These are phyloP conservation scores for Flaveria trinervia DNA, from an alignment of 129 eudicot genomes.

Conservation along the genomic window DNA sequence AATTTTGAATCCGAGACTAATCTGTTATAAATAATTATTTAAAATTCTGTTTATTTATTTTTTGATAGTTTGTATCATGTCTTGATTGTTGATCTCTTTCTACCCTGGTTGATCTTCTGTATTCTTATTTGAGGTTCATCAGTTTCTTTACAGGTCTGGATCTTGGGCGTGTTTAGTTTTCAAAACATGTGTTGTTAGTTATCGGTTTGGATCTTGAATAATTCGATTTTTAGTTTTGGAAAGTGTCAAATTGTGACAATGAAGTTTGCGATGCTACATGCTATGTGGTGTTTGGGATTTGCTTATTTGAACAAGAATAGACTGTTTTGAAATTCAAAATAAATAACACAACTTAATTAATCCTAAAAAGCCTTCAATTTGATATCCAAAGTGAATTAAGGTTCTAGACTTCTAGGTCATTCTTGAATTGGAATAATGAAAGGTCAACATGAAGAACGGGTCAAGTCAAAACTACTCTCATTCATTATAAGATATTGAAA, in stretches of 20 bases:
- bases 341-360: background rate
- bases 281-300: background rate
- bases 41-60: slow-evolving; percentile 30
- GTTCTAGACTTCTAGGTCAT: background rate
- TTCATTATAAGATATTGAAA: background rate
- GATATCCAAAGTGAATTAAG: background rate
- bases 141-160: background rate
- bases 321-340: background rate
- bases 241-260: background rate
- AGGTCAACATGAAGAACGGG: slow-evolving; percentile 5
- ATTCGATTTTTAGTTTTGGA: background rate
- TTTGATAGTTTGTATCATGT: slow-evolving; percentile 28
- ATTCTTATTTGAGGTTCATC: background rate
- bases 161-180: background rate
- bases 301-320: background rate
- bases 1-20: slow-evolving; percentile 60
- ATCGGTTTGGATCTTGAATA: background rate
- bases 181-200: background rate
- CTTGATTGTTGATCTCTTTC: background rate
- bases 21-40: slow-evolving; percentile 45
- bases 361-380: background rate
- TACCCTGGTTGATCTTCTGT: slow-evolving; percentile 12
- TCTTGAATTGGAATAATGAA: slow-evolving; percentile 23
- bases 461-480: background rate
- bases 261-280: background rate